These are phyloP conservation scores for Lactarius trivialis DNA, from an alignment of 768 basidiomycete species.

Conservation along the genomic window DNA sequence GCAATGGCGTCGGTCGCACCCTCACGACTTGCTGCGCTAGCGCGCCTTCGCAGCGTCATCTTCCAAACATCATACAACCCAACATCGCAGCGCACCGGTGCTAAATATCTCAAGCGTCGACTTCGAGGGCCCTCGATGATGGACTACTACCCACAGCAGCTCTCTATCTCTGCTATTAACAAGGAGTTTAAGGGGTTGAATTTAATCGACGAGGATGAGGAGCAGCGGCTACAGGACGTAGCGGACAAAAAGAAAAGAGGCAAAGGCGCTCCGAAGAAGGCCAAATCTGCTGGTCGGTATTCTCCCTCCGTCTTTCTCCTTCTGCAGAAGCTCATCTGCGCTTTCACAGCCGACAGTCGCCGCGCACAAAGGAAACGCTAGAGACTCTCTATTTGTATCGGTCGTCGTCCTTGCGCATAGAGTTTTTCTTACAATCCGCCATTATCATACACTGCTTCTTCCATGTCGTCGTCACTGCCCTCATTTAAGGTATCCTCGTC, in stretches of 20 bases:
- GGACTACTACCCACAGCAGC: slow-evolving; percentile 67
- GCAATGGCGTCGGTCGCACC: slow-evolving; percentile 37
- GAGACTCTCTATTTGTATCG: background rate
- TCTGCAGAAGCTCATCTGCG: background rate
- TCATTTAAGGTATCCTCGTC: background rate
- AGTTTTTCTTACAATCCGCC: background rate
- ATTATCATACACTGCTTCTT: slow-evolving; percentile 9
- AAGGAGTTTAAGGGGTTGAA: slow-evolving; percentile 30
- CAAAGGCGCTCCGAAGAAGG: slow-evolving; percentile 79
- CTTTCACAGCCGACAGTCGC: slow-evolving; percentile 44
- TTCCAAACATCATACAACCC: slow-evolving; percentile 92
- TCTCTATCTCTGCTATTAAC: slow-evolving; percentile 49
- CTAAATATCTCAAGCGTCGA: slow-evolving; percentile 81
- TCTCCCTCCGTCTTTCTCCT: background rate
- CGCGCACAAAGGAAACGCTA: slow-evolving; percentile 41
- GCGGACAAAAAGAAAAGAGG: slow-evolving; percentile 65
- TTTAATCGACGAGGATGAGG: slow-evolving; percentile 59
- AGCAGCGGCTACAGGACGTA: slow-evolving; percentile 61
- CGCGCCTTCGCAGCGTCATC: slow-evolving; percentile 58
- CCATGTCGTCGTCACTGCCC: slow-evolving; percentile 1
- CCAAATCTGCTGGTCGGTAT: slow-evolving; percentile 57
- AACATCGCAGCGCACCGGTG: slow-evolving; percentile 69
- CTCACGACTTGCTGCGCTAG: slow-evolving; percentile 54
- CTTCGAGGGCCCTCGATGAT: slow-evolving; percentile 84
- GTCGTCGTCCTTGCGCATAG: background rate